Evolutionary conservation across 371 early-diverging fungal genomes (phyloP).

Genomic region (Lichtheimia ramosa): DNA sequence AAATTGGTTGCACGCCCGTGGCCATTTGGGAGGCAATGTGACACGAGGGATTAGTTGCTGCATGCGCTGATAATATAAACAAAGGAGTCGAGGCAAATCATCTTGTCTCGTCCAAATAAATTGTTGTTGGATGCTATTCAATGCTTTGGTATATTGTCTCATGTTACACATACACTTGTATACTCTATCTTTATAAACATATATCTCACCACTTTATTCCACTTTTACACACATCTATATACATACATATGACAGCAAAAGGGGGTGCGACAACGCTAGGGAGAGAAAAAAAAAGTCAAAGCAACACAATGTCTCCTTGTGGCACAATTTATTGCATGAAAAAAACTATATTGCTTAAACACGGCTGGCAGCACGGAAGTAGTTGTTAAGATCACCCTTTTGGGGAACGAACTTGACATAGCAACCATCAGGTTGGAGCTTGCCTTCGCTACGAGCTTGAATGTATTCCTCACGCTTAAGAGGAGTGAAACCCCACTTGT

Average conservation of each 20-base stretch:
- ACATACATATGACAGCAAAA: neutral
- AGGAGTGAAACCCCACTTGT: conserved; percentile 99
- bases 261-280: neutral
- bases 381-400: conserved; percentile 83
- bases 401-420: conserved; percentile 95
- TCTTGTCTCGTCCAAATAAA: no score
- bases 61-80: no score
- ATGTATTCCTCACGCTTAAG: conserved; percentile 93
- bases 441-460: conserved; percentile 76
- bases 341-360: conserved; percentile 22
- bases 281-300: conserved; percentile 5
- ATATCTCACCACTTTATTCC: no score
- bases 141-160: no score
- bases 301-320: conserved; percentile 4
- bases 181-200: no score
- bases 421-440: conserved; percentile 93
- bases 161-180: no score
- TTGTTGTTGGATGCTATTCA: no score
- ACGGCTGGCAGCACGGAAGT: conserved; percentile 40
- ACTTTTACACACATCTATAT: neutral
- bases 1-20: no score
- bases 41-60: no score
- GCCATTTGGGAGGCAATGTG: no score
- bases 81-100: no score
- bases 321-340: conserved; percentile 1